Evolutionary conservation across 768 basidiomycete genomes (phyloP), one percentile per base, ranked within the genome.

Genomic region (Tremella mesenterica): DNA sequence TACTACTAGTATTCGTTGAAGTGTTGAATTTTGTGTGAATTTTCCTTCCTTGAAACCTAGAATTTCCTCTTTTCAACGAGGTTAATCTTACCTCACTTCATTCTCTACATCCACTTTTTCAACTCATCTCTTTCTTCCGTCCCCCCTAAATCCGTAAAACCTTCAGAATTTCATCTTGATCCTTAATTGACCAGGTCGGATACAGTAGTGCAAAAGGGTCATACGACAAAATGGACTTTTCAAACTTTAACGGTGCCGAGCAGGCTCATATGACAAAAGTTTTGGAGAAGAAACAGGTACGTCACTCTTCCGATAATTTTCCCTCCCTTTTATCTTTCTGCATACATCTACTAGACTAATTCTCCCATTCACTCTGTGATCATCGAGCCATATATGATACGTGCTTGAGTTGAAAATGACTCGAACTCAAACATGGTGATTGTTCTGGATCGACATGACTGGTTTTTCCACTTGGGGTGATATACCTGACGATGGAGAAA

Each of bases 281-380:
- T 69, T 90, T 99, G 50, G 93, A 97, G 77, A 91, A 88, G 78
- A 90, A 88, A 79, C 93, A 97, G 84, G 92, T 85, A 55, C 52
- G 78, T 56, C 38, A 45, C 44, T 36, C 12, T 36, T 18, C 33
- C 18, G 33, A 36, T 23, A 27, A 21, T 46, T 10, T 25, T 46
- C 44, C 48, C 12, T 36, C 31, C 31, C 14, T 39, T 39, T 28
- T 44, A 39, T 25, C 23, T 25, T 21, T 34, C 29, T 8, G 16
- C 9, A 10, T n/a, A 20, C n/a, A n/a, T n/a, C n/a, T n/a, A n/a
- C n/a, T n/a, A n/a, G n/a, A n/a, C 7, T 36, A 4, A 38, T 4
- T 29, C 21, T 31, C 31, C 4, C 26, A 21, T 31, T 51, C 44
- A 36, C n/a, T 44, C 36, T n/a, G 31, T 13, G 33, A 18, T 34